Conservation (phyloP, 345 rosid species). For the Lepidium didymum region DNA sequence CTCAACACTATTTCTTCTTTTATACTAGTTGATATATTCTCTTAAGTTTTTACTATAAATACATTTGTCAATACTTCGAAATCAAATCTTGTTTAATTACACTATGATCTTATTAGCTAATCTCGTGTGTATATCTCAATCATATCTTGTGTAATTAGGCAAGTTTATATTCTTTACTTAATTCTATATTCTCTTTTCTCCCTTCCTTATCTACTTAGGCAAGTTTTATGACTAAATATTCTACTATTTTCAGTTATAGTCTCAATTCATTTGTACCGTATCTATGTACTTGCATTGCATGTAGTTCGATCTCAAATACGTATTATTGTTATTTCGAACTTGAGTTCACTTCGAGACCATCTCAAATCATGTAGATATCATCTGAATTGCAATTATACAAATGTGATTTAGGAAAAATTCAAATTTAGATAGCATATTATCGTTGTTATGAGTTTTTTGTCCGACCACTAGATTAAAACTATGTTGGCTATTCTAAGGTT, state of each 20-base stretch:
- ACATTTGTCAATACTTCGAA: not conserved
- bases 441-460: too few species aligned
- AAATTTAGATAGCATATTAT: too few species aligned
- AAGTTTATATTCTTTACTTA: not conserved
- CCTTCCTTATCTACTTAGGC: not conserved
- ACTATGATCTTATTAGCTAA: not conserved
- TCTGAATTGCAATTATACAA: too few species aligned
- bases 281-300: too few species aligned
- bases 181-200: not conserved
- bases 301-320: too few species aligned
- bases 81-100: not conserved
- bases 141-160: conserved; percentile 2
- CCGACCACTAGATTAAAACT: too few species aligned
- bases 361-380: too few species aligned
- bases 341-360: too few species aligned
- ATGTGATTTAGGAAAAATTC: too few species aligned
- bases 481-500: too few species aligned
- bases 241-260: not conserved
- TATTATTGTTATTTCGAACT: too few species aligned
- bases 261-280: not conserved
- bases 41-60: not conserved
- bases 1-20: conserved; percentile 13
- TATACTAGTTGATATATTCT: conserved; percentile 6
- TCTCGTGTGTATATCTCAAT: not conserved
- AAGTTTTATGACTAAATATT: not conserved